phyloP scores from a whole-genome alignment of 805 yeast species.

The fission yeast (Schizosaccharomyces pombe) region DNA sequence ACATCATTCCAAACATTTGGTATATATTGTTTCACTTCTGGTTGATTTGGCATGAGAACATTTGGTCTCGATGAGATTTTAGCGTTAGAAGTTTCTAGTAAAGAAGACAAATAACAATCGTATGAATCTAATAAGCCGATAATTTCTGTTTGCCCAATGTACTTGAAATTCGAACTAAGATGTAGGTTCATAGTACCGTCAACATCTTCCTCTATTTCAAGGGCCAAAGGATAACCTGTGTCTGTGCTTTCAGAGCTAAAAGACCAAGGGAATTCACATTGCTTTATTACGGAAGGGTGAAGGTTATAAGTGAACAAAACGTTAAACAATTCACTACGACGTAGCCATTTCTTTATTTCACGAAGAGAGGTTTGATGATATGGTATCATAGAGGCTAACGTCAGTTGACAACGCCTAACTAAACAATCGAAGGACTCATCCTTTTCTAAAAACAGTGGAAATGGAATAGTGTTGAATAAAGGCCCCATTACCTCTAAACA shows the following conservation, averaged over 20 bases:
- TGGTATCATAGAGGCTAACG: slow-evolving; percentile 5
- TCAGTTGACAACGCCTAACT: not conserved
- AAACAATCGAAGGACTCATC: not conserved
- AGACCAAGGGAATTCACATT: too few relatives aligned
- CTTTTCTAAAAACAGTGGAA: not conserved
- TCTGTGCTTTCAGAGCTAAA: not conserved
- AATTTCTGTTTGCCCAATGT: not conserved
- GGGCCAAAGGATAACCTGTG: not conserved
- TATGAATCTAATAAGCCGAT: too few relatives aligned
- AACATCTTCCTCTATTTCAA: not conserved
- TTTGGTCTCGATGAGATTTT: too few relatives aligned
- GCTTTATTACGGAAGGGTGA: too few relatives aligned
- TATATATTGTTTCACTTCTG: too few relatives aligned
- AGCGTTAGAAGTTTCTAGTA: too few relatives aligned
- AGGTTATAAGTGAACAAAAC: not conserved
- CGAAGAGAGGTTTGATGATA: slow-evolving; percentile 10
- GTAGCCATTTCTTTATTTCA: slow-evolving; percentile 9
- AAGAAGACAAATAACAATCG: too few relatives aligned
- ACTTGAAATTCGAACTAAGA: not conserved
- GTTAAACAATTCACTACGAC: not conserved
- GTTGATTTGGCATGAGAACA: too few relatives aligned
- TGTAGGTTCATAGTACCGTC: not conserved
- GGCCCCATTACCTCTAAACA: slow-evolving; percentile 1
- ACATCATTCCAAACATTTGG: not conserved
- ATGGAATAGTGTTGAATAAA: slow-evolving; percentile 1